Conservation (phyloP, 2,329 filamentous ascomycete species). For the Colletotrichum costaricense region DNA sequence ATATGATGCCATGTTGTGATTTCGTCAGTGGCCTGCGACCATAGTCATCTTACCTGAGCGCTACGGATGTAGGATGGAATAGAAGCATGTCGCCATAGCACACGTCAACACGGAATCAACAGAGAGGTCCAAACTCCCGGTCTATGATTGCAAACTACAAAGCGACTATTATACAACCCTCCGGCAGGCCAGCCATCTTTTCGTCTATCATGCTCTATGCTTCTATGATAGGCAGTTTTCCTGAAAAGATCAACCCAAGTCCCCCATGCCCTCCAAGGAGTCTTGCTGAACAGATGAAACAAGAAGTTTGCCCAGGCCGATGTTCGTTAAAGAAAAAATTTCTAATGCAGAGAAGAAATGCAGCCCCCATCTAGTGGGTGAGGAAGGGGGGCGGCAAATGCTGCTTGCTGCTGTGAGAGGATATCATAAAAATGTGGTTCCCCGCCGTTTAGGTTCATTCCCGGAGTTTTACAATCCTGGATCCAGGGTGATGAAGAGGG, state of each 20-base stretch:
- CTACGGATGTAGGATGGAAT: no score
- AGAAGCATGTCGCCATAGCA: no score
- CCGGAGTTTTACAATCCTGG: conserved; percentile 16
- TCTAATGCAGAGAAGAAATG: conserved; percentile 11
- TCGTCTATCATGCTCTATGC: conserved; percentile 39
- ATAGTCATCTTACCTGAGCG: no score
- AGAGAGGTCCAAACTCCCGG: conserved; percentile 51
- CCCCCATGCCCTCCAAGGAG: conserved; percentile 18
- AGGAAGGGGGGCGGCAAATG: background rate
- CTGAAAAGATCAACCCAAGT: conserved; percentile 34
- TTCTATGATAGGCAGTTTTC: conserved; percentile 38
- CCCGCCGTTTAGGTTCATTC: conserved; percentile 19
- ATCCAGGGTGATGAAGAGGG: conserved; percentile 2
- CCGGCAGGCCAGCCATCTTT: conserved; percentile 37
- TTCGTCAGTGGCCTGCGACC: background rate
- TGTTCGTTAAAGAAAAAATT: conserved; percentile 22
- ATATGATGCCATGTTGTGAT: background rate
- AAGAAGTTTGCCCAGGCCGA: conserved; percentile 29
- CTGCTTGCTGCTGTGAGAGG: conserved; percentile 23
- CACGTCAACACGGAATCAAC: no score
- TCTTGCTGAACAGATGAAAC: conserved; percentile 30
- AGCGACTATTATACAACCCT: conserved; percentile 46
- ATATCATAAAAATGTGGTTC: conserved; percentile 24
- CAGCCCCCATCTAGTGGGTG: background rate
- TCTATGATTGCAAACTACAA: conserved; percentile 41